A percentile compares a stretch with the other conserved stretches of the same genome.
phyloP scores from a whole-genome alignment of 1,284 basidiomycete species.

The Pseudozyma pruni region DNA sequence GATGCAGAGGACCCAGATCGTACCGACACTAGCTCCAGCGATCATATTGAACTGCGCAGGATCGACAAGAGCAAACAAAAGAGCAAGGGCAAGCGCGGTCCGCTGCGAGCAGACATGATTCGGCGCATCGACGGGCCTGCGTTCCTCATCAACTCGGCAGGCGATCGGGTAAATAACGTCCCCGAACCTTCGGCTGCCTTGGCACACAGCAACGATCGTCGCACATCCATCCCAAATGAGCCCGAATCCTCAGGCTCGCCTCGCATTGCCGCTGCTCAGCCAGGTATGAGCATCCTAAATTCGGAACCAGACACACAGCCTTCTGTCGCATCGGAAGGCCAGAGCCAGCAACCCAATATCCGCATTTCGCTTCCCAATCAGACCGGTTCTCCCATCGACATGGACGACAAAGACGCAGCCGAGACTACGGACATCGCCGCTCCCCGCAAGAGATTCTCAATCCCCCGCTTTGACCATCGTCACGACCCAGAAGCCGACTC shows the following conservation, averaged over 20 bases:
- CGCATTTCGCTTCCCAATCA: constrained; percentile 38
- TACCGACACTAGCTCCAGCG: constrained; percentile 48
- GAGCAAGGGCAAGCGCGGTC: constrained; percentile 46
- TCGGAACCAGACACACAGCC: constrained; percentile 6
- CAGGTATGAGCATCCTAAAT: constrained; percentile 25
- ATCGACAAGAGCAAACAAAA: constrained; percentile 41
- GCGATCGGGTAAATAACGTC: constrained; percentile 41
- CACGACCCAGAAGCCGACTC: constrained; percentile 37
- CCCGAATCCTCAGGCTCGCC: constrained; percentile 8
- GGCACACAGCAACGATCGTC: not conserved
- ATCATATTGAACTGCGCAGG: constrained; percentile 31
- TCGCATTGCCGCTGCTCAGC: constrained; percentile 7
- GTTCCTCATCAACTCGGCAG: constrained; percentile 64
- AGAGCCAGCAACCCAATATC: constrained; percentile 29
- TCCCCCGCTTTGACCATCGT: constrained; percentile 32
- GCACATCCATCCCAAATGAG: constrained; percentile 7
- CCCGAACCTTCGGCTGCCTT: constrained; percentile 17
- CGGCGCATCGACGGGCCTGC: constrained; percentile 64
- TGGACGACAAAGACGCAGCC: not conserved
- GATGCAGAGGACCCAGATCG: constrained; percentile 33
- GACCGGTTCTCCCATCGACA: not conserved
- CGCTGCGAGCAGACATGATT: constrained; percentile 65
- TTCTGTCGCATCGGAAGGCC: constrained; percentile 8
- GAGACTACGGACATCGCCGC: not conserved
- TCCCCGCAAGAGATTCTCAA: constrained; percentile 27